Base-by-base conservation (phyloP, 2,329 filamentous ascomycete genomes). In the Dryadomyces quercus-mongolicae region DNA sequence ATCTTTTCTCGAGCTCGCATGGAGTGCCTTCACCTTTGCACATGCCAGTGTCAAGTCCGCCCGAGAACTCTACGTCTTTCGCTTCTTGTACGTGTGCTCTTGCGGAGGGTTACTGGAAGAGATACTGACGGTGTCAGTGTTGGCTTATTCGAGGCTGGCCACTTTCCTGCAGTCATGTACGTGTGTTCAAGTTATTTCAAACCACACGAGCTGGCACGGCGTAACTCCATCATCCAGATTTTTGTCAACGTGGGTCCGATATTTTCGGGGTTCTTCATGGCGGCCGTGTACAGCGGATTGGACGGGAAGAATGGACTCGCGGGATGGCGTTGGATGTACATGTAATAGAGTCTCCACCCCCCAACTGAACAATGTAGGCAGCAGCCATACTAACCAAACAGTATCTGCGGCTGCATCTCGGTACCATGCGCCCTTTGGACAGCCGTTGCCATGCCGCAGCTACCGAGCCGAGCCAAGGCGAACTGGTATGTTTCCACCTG, bases 1-100 rank as follows among this genome's bases (percentile, higher is more conserved):
- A 61, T 81, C 81, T 0, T 62, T 71, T 38, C 82, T 82, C 58
- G 82, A 64, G 52, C 50, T 62, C 4, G 15, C 60, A 3, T 63
- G 61, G 62, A 63, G 59, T 6, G 55, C 59, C 18, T 64, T 63
- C 34, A 63, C 62, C 9, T 63, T 64, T 56, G 61, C 61, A n/a
- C 61, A 60, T 3, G 62, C 62, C 6, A 59, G 59, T 8, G 57
- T 61, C 34, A 59, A 59, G 20, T 58, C 53, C 9, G 59, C 60
- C 52, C 59, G 59, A 20, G 57, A 63, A 54, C 60, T 64, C 36
- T 64, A 64, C 34, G 56, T 60, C 18, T 63, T 64, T 31, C 60
- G 61, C 10, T 64, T 63, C 50, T 63, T 63, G 56, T 57, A 9
- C 6, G 53, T 43, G 10, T 7, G 3, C 36, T 21, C 25, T 44